phyloP scores from a whole-genome alignment of 2,329 filamentous ascomycete species.

The Pleomassaria siparia region DNA sequence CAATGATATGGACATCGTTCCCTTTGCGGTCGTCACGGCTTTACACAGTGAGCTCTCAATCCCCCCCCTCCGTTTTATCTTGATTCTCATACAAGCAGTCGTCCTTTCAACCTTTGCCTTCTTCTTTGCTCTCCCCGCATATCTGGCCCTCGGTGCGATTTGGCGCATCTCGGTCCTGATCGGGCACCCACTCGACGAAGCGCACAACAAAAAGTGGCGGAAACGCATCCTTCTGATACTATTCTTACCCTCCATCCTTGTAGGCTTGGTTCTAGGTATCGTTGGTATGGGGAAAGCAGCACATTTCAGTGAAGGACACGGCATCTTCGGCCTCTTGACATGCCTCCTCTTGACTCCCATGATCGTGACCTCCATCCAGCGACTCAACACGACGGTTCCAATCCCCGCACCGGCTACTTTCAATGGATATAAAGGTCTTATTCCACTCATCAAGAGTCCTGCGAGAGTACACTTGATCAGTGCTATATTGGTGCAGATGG shows the following conservation, averaged over 20 bases:
- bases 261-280: conserved; percentile 24
- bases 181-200: conserved; percentile 24
- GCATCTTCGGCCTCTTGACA: conserved; percentile 25
- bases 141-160: conserved; percentile 26
- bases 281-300: conserved; percentile 25
- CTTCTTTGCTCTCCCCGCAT: conserved; percentile 27
- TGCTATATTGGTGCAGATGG: conserved; percentile 19
- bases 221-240: conserved; percentile 18
- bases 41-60: conserved; percentile 30
- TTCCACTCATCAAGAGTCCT: conserved; percentile 23
- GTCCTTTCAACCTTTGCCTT: conserved; percentile 24
- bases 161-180: conserved; percentile 27
- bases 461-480: conserved; percentile 26
- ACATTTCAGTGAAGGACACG: conserved; percentile 28
- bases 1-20: conserved; percentile 20
- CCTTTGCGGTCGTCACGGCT: conserved; percentile 23
- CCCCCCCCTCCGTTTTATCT: background rate
- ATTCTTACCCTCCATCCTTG: conserved; percentile 18
- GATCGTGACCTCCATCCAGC: conserved; percentile 16
- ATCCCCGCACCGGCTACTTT: conserved; percentile 20
- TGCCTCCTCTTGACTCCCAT: conserved; percentile 23
- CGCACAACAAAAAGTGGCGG: conserved; percentile 29
- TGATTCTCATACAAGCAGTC: conserved; percentile 11
- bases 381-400: conserved; percentile 20
- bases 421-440: conserved; percentile 20